Percentiles rank a stretch among this genome's conserved stretches.
Conservation (phyloP, 2,329 filamentous ascomycete species). For the Ophiostoma himal-ulmi region DNA sequence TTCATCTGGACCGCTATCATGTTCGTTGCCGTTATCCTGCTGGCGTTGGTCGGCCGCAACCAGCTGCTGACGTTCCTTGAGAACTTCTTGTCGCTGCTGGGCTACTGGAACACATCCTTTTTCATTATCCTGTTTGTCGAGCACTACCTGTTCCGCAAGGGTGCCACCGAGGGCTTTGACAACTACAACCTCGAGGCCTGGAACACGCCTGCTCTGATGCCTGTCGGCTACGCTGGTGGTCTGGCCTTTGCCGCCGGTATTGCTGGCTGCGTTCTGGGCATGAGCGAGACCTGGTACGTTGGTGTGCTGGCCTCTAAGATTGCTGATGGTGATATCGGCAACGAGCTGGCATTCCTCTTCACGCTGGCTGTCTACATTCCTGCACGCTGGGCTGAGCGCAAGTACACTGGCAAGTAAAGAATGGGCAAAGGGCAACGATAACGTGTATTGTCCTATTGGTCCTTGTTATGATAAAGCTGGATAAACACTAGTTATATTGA, state of each 20-base stretch:
- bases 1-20: constrained; percentile 44
- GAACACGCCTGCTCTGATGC: constrained; percentile 41
- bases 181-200: constrained; percentile 47
- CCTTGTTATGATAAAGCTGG: not conserved
- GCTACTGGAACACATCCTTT: constrained; percentile 47
- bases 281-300: constrained; percentile 53
- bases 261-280: constrained; percentile 50
- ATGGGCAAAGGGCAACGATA: not conserved
- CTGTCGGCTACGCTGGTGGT: constrained; percentile 40
- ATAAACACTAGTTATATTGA: constrained; percentile 4
- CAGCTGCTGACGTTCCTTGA: constrained; percentile 41
- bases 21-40: constrained; percentile 41
- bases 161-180: constrained; percentile 30
- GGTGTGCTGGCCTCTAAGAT: constrained; percentile 42
- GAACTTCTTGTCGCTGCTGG: constrained; percentile 44
- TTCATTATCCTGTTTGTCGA: constrained; percentile 44
- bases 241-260: constrained; percentile 42
- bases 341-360: constrained; percentile 47
- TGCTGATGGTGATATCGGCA: constrained; percentile 46
- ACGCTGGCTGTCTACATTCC: constrained; percentile 44
- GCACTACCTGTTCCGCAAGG: constrained; percentile 44
- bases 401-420: constrained; percentile 37
- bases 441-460: not conserved
- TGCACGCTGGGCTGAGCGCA: constrained; percentile 44
- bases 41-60: constrained; percentile 41